phyloP scores from a whole-genome alignment of 2,329 filamentous ascomycete species.

The Epichloe scottii region DNA sequence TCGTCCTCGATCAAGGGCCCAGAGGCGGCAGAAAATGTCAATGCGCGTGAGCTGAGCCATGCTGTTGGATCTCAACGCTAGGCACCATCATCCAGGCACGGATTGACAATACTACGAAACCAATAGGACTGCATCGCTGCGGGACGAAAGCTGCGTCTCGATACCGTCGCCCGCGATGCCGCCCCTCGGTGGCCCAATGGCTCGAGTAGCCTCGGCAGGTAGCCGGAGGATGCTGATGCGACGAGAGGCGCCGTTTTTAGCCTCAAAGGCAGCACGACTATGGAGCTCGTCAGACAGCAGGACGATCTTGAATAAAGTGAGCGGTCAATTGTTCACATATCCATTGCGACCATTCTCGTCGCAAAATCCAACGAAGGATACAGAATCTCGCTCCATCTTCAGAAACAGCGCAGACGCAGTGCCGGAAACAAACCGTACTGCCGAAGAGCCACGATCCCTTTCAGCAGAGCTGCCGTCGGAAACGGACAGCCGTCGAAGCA shows the following conservation, averaged over 20 bases:
- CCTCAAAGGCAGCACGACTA: background rate
- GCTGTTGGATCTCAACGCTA: background rate
- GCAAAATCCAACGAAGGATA: slow-evolving; percentile 12
- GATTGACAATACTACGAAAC: background rate
- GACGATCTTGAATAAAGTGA: slow-evolving; percentile 3
- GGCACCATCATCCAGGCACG: background rate
- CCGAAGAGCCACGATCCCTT: background rate
- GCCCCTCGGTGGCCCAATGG: slow-evolving; percentile 20
- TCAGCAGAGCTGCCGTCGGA: slow-evolving; percentile 19
- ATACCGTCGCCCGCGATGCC: slow-evolving; percentile 17
- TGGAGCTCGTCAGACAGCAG: background rate
- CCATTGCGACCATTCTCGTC: slow-evolving; percentile 16
- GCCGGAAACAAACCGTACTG: background rate
- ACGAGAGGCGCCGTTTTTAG: background rate
- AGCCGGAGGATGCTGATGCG: slow-evolving; percentile 14
- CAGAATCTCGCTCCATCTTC: background rate
- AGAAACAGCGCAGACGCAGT: background rate
- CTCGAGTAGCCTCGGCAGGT: slow-evolving; percentile 18
- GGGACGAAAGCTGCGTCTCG: background rate
- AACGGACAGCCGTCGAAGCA: slow-evolving; percentile 20
- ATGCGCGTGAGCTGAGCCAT: background rate
- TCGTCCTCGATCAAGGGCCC: background rate
- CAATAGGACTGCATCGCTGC: background rate
- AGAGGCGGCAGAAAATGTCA: slow-evolving; percentile 1
- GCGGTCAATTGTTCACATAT: background rate